These are phyloP conservation scores for Ceratocystis ficicola DNA, from an alignment of 2,329 filamentous ascomycete genomes.

Conservation along the genomic window DNA sequence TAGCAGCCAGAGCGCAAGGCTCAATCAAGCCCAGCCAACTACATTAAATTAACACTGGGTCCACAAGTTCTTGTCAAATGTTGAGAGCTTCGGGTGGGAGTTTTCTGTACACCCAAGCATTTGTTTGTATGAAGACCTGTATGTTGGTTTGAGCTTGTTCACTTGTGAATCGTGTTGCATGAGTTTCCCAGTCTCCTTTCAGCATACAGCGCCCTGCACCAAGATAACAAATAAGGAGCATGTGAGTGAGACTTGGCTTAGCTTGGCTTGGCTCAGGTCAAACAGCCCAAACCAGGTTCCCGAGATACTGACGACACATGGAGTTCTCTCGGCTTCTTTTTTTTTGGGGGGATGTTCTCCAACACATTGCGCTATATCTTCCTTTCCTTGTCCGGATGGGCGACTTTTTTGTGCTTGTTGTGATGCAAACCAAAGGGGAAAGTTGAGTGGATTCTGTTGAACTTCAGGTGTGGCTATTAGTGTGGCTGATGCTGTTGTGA, in stretches of 20 bases:
- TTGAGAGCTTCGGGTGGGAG: not conserved
- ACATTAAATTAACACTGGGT: too few species aligned
- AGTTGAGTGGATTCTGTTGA: not conserved
- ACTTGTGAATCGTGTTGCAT: too few species aligned
- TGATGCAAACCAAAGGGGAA: not conserved
- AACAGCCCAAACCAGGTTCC: not conserved
- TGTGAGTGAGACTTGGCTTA: not conserved
- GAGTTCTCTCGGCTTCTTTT: slow-evolving; percentile 12
- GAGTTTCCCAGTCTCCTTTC: too few species aligned
- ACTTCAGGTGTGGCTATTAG: not conserved
- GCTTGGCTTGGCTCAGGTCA: not conserved
- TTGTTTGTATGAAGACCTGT: not conserved
- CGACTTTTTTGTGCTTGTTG: not conserved
- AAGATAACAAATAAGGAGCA: not conserved
- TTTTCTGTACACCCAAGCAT: not conserved
- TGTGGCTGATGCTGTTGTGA: not conserved
- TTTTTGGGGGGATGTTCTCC: not conserved
- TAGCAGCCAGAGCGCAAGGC: too few species aligned
- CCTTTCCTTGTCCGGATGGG: slow-evolving; percentile 9
- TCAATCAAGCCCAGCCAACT: too few species aligned
- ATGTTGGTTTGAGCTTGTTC: too few species aligned
- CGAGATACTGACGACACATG: slow-evolving; percentile 11
- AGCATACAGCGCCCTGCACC: too few species aligned
- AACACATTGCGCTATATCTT: not conserved
- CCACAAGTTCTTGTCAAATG: not conserved